Conservation (phyloP, 176 grass and related monocot species). For the Cenchrus fungigraminus region DNA sequence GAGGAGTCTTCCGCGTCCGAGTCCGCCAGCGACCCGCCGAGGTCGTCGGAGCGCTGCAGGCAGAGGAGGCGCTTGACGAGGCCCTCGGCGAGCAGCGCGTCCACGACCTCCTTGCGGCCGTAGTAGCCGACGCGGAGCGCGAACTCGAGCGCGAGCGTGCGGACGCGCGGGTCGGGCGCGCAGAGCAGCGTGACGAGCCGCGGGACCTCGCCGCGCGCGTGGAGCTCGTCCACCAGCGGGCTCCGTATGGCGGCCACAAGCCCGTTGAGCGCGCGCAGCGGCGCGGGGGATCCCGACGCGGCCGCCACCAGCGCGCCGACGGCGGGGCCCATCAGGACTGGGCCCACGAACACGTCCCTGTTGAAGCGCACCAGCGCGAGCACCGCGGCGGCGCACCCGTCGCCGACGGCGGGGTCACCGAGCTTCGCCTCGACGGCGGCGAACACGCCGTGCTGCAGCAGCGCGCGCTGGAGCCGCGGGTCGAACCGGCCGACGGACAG, state of each 20-base stretch:
- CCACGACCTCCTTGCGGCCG: slow-evolving; percentile 73
- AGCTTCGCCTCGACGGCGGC: slow-evolving; percentile 56
- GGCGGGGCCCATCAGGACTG: slow-evolving; percentile 73
- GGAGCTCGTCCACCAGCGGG: slow-evolving; percentile 90
- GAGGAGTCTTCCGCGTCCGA: slow-evolving; percentile 5
- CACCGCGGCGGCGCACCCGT: slow-evolving; percentile 55
- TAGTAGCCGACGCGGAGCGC: slow-evolving; percentile 67
- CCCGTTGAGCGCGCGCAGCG: slow-evolving; percentile 65
- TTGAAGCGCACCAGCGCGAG: slow-evolving; percentile 88
- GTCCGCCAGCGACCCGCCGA: slow-evolving; percentile 50
- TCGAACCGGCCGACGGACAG: slow-evolving; percentile 60
- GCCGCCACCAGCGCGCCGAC: slow-evolving; percentile 57
- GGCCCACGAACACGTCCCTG: slow-evolving; percentile 88
- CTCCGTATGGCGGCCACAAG: slow-evolving; percentile 66
- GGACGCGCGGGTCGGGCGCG: slow-evolving; percentile 45
- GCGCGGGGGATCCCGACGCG: slow-evolving; percentile 29
- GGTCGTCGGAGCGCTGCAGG: slow-evolving; percentile 71
- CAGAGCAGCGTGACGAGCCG: slow-evolving; percentile 68
- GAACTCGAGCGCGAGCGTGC: slow-evolving; percentile 61
- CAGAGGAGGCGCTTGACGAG: slow-evolving; percentile 80
- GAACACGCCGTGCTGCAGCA: slow-evolving; percentile 75
- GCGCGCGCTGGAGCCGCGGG: slow-evolving; percentile 59
- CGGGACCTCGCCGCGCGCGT: slow-evolving; percentile 62
- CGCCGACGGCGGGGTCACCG: slow-evolving; percentile 45
- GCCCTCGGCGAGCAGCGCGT: slow-evolving; percentile 73